Conservation (phyloP, 352 stramenopile species). For the Globisporangium emineosum region DNA sequence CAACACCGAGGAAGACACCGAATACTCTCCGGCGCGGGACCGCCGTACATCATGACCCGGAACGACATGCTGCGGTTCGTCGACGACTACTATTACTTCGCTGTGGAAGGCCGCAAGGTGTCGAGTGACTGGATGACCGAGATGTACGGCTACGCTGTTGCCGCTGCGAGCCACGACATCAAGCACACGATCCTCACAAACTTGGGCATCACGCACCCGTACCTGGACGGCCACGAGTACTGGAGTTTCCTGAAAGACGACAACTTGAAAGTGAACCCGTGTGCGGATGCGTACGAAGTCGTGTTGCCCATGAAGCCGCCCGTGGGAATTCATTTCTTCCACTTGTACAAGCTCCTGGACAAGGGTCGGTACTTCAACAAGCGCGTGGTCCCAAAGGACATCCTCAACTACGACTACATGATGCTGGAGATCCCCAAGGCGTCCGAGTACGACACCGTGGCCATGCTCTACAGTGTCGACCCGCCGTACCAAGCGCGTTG, state of each 20-base stretch:
- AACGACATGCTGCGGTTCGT: constrained; percentile 24
- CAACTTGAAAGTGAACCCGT: constrained; percentile 31
- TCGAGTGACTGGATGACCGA: constrained; percentile 53
- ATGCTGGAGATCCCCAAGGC: not conserved
- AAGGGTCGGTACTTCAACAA: constrained; percentile 45
- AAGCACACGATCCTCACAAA: constrained; percentile 52
- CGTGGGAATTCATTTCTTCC: constrained; percentile 48
- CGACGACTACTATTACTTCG: constrained; percentile 29
- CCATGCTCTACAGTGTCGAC: too few species aligned
- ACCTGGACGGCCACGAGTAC: constrained; percentile 35
- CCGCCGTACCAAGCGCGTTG: too few species aligned
- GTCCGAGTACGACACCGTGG: too few species aligned
- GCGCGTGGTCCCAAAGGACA: constrained; percentile 21
- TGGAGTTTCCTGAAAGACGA: constrained; percentile 47
- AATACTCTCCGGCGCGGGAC: constrained; percentile 19
- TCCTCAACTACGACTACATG: constrained; percentile 13
- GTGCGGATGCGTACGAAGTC: constrained; percentile 21
- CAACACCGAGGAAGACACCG: too few species aligned
- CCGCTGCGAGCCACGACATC: constrained; percentile 46
- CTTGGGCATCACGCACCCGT: constrained; percentile 42
- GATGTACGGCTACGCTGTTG: constrained; percentile 51
- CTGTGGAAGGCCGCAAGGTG: constrained; percentile 19
- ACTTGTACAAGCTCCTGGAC: constrained; percentile 31
- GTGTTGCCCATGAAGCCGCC: constrained; percentile 37
- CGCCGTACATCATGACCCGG: constrained; percentile 35